Evolutionary conservation across 768 basidiomycete genomes (phyloP).

Genomic region (Psilocybe azurescens): DNA sequence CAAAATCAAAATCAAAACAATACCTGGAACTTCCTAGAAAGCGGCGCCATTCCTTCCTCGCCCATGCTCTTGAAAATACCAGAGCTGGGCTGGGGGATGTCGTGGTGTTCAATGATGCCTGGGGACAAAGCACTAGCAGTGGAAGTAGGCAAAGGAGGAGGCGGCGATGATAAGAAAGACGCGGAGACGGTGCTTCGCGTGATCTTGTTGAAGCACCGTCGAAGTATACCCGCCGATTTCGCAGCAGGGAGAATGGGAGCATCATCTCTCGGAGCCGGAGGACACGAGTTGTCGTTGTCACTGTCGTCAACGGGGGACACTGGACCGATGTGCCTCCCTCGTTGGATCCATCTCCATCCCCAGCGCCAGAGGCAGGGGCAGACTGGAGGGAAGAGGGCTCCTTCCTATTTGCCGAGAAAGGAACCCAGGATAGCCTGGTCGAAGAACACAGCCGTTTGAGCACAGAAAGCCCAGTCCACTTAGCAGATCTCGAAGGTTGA

Average conservation of each 20-base stretch:
- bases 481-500: not conserved
- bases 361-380: not conserved
- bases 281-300: not conserved
- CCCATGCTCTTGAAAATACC: not conserved
- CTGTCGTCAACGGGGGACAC: not conserved
- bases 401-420: not conserved
- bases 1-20: not conserved
- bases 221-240: not conserved
- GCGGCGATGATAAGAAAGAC: not conserved
- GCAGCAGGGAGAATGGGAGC: not conserved
- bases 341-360: not conserved
- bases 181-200: not conserved
- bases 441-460: not conserved
- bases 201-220: not conserved
- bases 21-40: not conserved
- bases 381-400: not conserved
- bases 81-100: not conserved
- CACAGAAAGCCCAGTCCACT: not conserved
- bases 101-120: not conserved
- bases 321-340: not conserved
- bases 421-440: not conserved
- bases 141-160: not conserved
- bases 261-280: not conserved
- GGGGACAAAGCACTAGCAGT: not conserved
- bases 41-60: not conserved